phyloP scores from a whole-genome alignment of 495 filamentous ascomycete species.

The Hypoxylon subgilvum region DNA sequence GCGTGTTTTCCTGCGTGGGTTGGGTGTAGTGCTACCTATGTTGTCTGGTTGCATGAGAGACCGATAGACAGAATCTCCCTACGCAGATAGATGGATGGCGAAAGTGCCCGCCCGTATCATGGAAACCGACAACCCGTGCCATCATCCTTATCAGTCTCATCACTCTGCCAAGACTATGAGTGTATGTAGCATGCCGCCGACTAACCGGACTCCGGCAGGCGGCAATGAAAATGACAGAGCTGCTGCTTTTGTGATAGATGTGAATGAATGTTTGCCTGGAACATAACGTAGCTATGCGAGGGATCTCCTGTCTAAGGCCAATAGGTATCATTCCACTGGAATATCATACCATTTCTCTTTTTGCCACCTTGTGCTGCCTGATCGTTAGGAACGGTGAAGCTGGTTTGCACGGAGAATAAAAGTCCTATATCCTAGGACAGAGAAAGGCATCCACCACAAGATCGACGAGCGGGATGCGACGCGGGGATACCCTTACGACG shows the following conservation, averaged over 20 bases:
- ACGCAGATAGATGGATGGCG: constrained; percentile 7
- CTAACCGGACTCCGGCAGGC: constrained; percentile 18
- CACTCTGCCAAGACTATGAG: constrained; percentile 3
- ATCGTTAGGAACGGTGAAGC: no score
- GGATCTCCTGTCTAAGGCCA: constrained; percentile 14
- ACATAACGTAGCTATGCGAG: constrained; percentile 7
- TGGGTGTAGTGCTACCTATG: constrained; percentile 22
- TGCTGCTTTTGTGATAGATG: not conserved
- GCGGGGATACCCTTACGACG: constrained; percentile 16
- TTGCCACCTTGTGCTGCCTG: constrained; percentile 15
- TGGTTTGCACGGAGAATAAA: no score
- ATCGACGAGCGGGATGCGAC: constrained; percentile 31
- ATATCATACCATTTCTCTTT: constrained; percentile 21
- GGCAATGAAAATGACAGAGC: not conserved
- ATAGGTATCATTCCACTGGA: constrained; percentile 1
- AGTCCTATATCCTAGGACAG: no score
- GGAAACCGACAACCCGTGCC: constrained; percentile 20
- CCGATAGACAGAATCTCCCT: not conserved
- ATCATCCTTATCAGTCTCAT: constrained; percentile 15
- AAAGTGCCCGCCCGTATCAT: no score
- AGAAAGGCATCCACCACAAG: constrained; percentile 14
- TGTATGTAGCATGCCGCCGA: constrained; percentile 11
- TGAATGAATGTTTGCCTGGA: constrained; percentile 6
- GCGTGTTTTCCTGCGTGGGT: no score
- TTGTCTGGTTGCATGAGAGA: not conserved